Percentiles rank a stretch among this genome's conserved stretches.
Conservation (phyloP, 768 basidiomycete species). For the Tricholoma saponaceum region DNA sequence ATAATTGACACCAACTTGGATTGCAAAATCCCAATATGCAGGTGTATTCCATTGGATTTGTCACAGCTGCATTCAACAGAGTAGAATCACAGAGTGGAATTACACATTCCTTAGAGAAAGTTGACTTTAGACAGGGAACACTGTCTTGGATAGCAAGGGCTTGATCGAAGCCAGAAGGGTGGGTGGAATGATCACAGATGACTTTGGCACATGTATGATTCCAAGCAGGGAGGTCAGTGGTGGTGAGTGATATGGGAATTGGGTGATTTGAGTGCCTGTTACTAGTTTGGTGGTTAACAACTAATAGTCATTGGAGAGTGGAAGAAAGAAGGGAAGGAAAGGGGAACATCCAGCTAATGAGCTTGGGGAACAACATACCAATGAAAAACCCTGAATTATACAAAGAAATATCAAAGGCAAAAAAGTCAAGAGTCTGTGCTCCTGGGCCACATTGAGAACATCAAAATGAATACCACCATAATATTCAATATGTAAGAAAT, state of each 20-base stretch:
- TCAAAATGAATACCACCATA: neutral
- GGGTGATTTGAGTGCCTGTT: too few relatives aligned
- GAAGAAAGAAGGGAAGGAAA: neutral
- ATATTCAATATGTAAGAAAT: neutral
- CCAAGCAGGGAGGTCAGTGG: too few relatives aligned
- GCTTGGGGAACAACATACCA: neutral
- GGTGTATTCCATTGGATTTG: slow-evolving; percentile 68
- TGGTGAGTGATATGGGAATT: too few relatives aligned
- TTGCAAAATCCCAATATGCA: slow-evolving; percentile 62
- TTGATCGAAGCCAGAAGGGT: too few relatives aligned
- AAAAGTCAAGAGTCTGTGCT: neutral
- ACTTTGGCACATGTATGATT: too few relatives aligned
- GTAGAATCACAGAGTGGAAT: too few relatives aligned
- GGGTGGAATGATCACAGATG: neutral
- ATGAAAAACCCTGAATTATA: neutral
- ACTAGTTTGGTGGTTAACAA: too few relatives aligned
- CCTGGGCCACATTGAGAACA: neutral
- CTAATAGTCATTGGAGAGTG: neutral
- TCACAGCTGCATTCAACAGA: slow-evolving; percentile 52
- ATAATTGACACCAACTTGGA: too few relatives aligned
- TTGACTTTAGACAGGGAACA: too few relatives aligned
- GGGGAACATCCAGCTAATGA: neutral
- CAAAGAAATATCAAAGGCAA: neutral
- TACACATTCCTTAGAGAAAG: too few relatives aligned
- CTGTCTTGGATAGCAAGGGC: too few relatives aligned